Evolutionary conservation across 306 rosid genomes (phyloP).

Genomic region (Calophaca sinica): DNA sequence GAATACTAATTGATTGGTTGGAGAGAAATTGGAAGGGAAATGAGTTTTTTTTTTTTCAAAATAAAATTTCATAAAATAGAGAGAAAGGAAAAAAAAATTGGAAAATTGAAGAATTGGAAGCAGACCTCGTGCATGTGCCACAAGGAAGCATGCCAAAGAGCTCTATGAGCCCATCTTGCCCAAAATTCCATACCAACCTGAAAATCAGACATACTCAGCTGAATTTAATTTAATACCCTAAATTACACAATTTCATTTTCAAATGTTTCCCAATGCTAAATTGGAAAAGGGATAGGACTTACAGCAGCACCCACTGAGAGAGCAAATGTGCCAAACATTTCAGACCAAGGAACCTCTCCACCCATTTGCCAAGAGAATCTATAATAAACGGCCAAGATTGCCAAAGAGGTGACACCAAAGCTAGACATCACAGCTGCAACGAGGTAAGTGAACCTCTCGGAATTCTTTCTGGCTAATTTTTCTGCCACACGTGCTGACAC

Average conservation of each 20-base stretch:
- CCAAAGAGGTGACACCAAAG: slow-evolving; percentile 92
- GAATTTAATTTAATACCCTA: background rate
- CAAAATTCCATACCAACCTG: slow-evolving; percentile 62
- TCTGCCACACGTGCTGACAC: slow-evolving; percentile 55
- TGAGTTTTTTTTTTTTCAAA: background rate
- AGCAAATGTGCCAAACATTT: slow-evolving; percentile 94
- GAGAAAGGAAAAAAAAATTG: background rate
- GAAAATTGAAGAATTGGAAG: slow-evolving; percentile 9
- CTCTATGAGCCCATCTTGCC: slow-evolving; percentile 61
- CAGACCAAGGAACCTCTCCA: slow-evolving; percentile 51
- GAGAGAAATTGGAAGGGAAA: too few species aligned
- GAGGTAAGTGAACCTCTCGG: slow-evolving; percentile 82
- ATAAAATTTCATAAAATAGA: background rate
- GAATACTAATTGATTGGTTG: background rate
- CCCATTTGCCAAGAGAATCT: slow-evolving; percentile 94
- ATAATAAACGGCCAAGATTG: slow-evolving; percentile 81
- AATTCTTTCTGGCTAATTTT: slow-evolving; percentile 68
- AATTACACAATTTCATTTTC: background rate
- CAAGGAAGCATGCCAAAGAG: slow-evolving; percentile 59
- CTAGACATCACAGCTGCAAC: slow-evolving; percentile 89
- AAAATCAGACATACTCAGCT: slow-evolving; percentile 13
- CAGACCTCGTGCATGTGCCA: slow-evolving; percentile 57
- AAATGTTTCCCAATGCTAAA: background rate
- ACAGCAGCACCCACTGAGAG: slow-evolving; percentile 91
- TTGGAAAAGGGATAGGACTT: slow-evolving; percentile 36